Percentiles rank a stretch among this genome's conserved stretches.
Evolutionary conservation across 106 monocot genomes (phyloP).

Genomic region (Apostasia ramifera): DNA sequence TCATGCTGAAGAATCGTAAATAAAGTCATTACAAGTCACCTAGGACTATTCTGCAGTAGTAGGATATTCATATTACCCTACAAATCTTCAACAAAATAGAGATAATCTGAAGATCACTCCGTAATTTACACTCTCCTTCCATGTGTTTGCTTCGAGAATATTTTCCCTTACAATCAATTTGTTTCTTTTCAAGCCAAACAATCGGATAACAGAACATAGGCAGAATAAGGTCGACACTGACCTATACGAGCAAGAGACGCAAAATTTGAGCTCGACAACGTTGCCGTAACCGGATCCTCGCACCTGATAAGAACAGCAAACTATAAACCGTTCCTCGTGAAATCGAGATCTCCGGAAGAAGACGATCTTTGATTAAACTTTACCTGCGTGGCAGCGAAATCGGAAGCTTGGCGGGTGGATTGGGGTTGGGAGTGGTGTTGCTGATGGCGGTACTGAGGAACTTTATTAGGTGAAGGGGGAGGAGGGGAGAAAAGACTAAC

Average conservation of each 20-base stretch:
- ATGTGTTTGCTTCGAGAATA: too few species aligned
- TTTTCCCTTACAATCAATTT: too few species aligned
- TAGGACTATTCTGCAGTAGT: too few species aligned
- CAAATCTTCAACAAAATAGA: too few species aligned
- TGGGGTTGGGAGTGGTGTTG: conserved; percentile 7
- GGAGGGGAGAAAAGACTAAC: conserved; percentile 68
- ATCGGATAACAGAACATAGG: background rate
- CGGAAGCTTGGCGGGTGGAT: conserved; percentile 8
- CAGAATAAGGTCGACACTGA: background rate
- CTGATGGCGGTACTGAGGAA: conserved; percentile 14
- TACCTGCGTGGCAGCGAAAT: conserved; percentile 20
- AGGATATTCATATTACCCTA: too few species aligned
- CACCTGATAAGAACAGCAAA: conserved; percentile 11
- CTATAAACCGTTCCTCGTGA: background rate
- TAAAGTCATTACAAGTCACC: too few species aligned
- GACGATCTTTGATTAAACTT: background rate
- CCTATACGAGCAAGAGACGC: conserved; percentile 89
- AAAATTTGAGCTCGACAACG: conserved; percentile 71
- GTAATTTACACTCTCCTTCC: too few species aligned
- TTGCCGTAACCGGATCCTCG: conserved; percentile 48
- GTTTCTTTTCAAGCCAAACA: background rate
- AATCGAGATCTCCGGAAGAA: background rate
- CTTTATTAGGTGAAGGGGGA: conserved; percentile 17
- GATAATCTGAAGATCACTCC: too few species aligned
- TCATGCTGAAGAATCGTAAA: too few species aligned